phyloP scores from a whole-genome alignment of 129 eudicot genomes.

The Smallanthus sonchifolius region DNA sequence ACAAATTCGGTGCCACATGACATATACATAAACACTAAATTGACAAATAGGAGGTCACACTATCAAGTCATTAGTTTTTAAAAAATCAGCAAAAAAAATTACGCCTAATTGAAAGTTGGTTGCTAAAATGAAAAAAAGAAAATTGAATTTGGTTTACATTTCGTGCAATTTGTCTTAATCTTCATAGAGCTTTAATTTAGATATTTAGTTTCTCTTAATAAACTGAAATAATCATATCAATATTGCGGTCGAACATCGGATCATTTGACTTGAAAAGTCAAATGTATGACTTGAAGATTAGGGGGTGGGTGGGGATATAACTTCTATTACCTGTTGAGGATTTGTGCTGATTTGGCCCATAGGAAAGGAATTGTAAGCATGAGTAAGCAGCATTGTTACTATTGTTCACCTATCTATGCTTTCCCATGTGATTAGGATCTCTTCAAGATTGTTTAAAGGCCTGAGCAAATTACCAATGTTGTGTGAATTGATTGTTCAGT shows the following conservation, averaged over 20 bases:
- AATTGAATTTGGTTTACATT: not conserved
- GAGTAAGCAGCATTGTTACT: too few species aligned
- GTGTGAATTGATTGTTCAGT: too few species aligned
- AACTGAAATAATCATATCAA: not conserved
- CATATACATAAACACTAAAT: not conserved
- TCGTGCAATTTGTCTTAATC: not conserved
- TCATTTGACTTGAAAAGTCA: slow-evolving; percentile 22
- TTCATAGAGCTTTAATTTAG: not conserved
- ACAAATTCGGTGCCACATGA: too few species aligned
- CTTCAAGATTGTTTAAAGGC: too few species aligned
- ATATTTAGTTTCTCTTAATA: not conserved
- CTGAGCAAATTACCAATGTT: too few species aligned
- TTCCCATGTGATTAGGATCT: too few species aligned
- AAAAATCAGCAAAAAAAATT: not conserved
- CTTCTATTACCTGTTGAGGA: slow-evolving; percentile 60
- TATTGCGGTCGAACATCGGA: not conserved
- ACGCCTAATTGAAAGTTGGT: too few species aligned
- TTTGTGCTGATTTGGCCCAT: slow-evolving; percentile 92
- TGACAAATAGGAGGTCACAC: not conserved
- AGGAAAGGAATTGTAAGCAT: slow-evolving; percentile 65
- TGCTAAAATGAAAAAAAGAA: too few species aligned
- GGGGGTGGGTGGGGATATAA: not conserved
- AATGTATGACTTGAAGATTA: slow-evolving; percentile 9
- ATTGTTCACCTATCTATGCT: too few species aligned
- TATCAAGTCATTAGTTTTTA: not conserved